These are phyloP conservation scores for Arthroderma sp. DNA, from an alignment of 2,329 filamentous ascomycete species.

Conservation along the genomic window DNA sequence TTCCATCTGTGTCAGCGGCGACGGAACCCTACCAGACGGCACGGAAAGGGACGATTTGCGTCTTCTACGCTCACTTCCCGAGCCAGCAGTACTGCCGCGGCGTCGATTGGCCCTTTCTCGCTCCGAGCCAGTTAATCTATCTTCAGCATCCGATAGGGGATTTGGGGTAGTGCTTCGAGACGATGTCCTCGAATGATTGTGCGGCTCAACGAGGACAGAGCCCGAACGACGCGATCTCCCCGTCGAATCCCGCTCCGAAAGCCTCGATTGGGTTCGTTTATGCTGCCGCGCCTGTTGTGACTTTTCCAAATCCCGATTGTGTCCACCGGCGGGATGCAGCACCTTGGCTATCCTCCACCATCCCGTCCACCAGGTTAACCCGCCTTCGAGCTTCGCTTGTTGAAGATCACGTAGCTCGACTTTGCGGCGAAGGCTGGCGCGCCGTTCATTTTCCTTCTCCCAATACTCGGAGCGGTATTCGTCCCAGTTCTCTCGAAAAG, in stretches of 20 bases:
- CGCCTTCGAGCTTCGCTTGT: constrained; percentile 49
- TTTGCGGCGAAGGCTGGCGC: constrained; percentile 57
- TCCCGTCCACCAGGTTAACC: constrained; percentile 78
- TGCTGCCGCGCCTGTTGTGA: constrained; percentile 19
- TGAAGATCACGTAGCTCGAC: constrained; percentile 56
- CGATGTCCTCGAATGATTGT: constrained; percentile 29
- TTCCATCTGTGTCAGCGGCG: constrained; percentile 9
- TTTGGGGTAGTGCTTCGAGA: constrained; percentile 28
- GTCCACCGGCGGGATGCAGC: background rate
- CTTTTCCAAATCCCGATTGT: constrained; percentile 13
- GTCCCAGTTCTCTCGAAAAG: constrained; percentile 95
- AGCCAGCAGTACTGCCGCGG: constrained; percentile 22
- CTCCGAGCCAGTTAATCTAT: constrained; percentile 23
- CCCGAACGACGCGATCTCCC: constrained; percentile 3
- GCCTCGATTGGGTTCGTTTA: constrained; percentile 9
- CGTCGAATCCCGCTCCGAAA: constrained; percentile 4
- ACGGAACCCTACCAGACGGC: constrained; percentile 4
- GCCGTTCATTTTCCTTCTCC: constrained; percentile 89
- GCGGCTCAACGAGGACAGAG: constrained; percentile 19
- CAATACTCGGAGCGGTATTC: constrained; percentile 88
- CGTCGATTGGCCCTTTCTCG: constrained; percentile 21
- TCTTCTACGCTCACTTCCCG: constrained; percentile 14
- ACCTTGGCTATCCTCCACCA: constrained; percentile 38
- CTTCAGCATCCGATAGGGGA: constrained; percentile 23
- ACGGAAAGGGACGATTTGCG: constrained; percentile 3